phyloP scores from a whole-genome alignment of 2,329 filamentous ascomycete genomes.

The Aspergillus ochraceoroseus region DNA sequence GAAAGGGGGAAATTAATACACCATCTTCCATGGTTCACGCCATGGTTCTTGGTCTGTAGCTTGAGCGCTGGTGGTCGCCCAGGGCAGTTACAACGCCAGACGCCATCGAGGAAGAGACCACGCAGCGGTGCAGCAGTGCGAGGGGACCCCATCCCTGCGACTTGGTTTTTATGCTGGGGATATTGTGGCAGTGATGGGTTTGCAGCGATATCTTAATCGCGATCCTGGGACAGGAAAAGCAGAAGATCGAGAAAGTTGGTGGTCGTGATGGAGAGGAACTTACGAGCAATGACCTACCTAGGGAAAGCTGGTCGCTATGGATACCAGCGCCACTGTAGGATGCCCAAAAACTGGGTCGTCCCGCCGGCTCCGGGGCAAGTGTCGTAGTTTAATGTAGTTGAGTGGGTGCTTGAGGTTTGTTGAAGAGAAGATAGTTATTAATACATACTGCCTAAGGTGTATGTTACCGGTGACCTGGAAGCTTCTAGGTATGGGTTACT shows the following conservation, averaged over 20 bases:
- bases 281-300: constrained; percentile 1
- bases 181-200: constrained; percentile 17
- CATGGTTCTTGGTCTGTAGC: constrained; percentile 55
- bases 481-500: too few relatives aligned
- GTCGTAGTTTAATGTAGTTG: not conserved
- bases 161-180: constrained; percentile 22
- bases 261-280: not conserved
- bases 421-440: too few relatives aligned
- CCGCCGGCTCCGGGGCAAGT: not conserved
- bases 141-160: constrained; percentile 16
- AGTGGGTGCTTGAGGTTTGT: not conserved
- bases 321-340: constrained; percentile 16
- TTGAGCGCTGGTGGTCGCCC: constrained; percentile 51
- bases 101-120: constrained; percentile 42
- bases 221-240: too few relatives aligned
- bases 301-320: constrained; percentile 20
- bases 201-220: not conserved
- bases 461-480: too few relatives aligned
- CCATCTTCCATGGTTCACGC: constrained; percentile 53
- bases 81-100: constrained; percentile 55
- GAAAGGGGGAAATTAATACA: constrained; percentile 34
- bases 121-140: constrained; percentile 24
- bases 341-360: not conserved
- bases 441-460: too few relatives aligned
- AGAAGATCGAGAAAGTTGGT: too few relatives aligned